Conservation (phyloP, 495 filamentous ascomycete species). For the Lepidopterella palustris region DNA sequence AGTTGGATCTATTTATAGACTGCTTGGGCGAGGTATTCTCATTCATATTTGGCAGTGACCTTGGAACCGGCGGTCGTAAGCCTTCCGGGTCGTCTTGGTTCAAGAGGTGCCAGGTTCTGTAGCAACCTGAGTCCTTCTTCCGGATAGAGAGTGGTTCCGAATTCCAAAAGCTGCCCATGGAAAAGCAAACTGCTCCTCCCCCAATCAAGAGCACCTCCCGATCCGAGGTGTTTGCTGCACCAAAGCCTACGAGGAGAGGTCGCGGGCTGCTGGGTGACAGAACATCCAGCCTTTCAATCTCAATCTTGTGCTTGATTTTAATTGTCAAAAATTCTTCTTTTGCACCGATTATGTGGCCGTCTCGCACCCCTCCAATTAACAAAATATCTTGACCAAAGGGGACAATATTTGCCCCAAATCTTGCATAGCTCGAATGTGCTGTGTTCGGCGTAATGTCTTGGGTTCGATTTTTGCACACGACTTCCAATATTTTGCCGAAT, state of each 20-base stretch:
- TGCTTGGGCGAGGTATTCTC: too few relatives aligned
- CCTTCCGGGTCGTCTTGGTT: conserved; percentile 3
- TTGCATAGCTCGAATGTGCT: conserved; percentile 34
- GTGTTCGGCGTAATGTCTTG: conserved; percentile 9
- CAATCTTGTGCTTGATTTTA: conserved; percentile 2
- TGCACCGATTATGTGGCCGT: conserved; percentile 15
- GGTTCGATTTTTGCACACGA: conserved; percentile 17
- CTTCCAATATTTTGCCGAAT: conserved; percentile 25
- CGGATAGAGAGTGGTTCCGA: conserved; percentile 43
- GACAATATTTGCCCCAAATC: conserved; percentile 41
- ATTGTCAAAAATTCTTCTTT: conserved; percentile 27
- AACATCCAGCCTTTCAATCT: neutral
- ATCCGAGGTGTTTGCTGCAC: conserved; percentile 39
- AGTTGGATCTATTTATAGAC: neutral
- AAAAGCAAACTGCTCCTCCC: conserved; percentile 84
- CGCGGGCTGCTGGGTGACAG: conserved; percentile 12
- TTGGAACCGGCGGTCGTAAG: neutral
- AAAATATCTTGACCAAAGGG: conserved; percentile 41
- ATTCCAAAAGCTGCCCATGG: conserved; percentile 76
- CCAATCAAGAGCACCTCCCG: conserved; percentile 57
- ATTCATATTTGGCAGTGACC: conserved; percentile 6
- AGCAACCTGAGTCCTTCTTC: too few relatives aligned
- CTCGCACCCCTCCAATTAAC: conserved; percentile 47
- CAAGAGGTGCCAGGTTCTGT: too few relatives aligned
- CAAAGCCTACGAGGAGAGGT: conserved; percentile 61